Evolutionary conservation across 2,329 filamentous ascomycete genomes (phyloP), one percentile per base, ranked within the genome.

Genomic region (Talaromyces sp.): DNA sequence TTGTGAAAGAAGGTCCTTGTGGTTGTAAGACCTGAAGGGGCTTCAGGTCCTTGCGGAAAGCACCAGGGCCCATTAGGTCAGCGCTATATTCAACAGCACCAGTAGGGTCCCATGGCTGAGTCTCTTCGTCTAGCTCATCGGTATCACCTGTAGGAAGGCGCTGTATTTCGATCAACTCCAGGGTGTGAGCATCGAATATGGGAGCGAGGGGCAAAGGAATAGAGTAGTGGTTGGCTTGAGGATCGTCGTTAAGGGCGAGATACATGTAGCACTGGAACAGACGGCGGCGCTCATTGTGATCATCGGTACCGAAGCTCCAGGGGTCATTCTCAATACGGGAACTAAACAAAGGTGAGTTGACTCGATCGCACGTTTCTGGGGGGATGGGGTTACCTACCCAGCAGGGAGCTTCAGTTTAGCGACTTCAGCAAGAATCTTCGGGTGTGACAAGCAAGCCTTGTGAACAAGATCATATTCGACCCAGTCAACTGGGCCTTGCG

Each of bases 121-220:
- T 40, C 13, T 19, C 16, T 13, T 40, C 20, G 9, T 20, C 16
- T 4, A 24, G 9, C n/a, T 24, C 16, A 13, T 40, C n/a, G 20
- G 6, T 35, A 4, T 35, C 37, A 10, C 37, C 37, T 14, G 37
- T 40, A 11, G 64, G 48, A 11, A 50, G 14, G 14, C 30, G 20
- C 33, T 50, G 30, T 19, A 50, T 14, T 7, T 45, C 39, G 32
- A 83, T 59, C 30, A 84, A 64, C 53, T 77, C 67, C 51, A 72
- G 75, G 27, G 74, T 79, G 37, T 69, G 63, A 42, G 76, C 72
- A 52, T 84, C 79, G 72, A 84, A 77, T 36, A 84, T 73, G 1
- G 81, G 80, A 40, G 82, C 80, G 50, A 84, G 74, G 9, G 81
- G 81, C 10, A 84, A 67, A 1, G 81, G 81, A 56, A 79, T 81